Conservation (phyloP, 2,329 filamentous ascomycete genomes). For the Biscogniauxia sp. region DNA sequence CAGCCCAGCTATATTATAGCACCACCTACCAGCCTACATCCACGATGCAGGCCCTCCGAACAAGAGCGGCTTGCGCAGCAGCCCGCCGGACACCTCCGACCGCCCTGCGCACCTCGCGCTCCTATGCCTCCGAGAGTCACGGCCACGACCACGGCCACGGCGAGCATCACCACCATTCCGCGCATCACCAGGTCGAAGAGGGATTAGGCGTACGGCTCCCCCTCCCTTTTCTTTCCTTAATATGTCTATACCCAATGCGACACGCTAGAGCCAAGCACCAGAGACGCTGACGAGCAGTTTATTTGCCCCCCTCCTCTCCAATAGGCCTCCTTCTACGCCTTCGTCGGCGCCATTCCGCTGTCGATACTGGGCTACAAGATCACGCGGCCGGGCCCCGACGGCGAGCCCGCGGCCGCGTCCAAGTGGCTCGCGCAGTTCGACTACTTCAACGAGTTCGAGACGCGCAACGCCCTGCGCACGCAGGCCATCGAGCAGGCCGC, state of each 20-base stretch:
- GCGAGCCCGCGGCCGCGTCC: slow-evolving; percentile 47
- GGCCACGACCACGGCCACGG: slow-evolving; percentile 39
- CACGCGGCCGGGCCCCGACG: slow-evolving; percentile 47
- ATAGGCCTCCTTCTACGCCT: slow-evolving; percentile 49
- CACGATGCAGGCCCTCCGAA: slow-evolving; percentile 39
- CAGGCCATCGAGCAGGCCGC: slow-evolving; percentile 54
- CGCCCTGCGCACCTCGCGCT: slow-evolving; percentile 38
- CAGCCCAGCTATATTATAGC: slow-evolving; percentile 6
- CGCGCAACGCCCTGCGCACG: slow-evolving; percentile 52
- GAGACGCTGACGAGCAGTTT: neutral
- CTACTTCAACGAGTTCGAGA: slow-evolving; percentile 49
- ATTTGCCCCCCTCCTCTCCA: neutral
- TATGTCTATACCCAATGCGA: neutral
- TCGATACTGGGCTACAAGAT: slow-evolving; percentile 47
- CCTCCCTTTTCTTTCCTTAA: too few relatives aligned
- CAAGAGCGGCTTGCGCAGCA: slow-evolving; percentile 42
- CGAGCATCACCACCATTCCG: slow-evolving; percentile 35
- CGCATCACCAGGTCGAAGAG: slow-evolving; percentile 45
- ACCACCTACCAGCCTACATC: slow-evolving; percentile 8
- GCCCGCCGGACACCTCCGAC: slow-evolving; percentile 37
- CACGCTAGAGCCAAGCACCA: neutral
- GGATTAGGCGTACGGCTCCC: slow-evolving; percentile 52
- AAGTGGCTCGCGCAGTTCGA: slow-evolving; percentile 46
- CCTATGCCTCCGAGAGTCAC: slow-evolving; percentile 55
- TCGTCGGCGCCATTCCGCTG: slow-evolving; percentile 44